Conservation (phyloP, 1,284 basidiomycete genomes). For the Agaricales sp. region DNA sequence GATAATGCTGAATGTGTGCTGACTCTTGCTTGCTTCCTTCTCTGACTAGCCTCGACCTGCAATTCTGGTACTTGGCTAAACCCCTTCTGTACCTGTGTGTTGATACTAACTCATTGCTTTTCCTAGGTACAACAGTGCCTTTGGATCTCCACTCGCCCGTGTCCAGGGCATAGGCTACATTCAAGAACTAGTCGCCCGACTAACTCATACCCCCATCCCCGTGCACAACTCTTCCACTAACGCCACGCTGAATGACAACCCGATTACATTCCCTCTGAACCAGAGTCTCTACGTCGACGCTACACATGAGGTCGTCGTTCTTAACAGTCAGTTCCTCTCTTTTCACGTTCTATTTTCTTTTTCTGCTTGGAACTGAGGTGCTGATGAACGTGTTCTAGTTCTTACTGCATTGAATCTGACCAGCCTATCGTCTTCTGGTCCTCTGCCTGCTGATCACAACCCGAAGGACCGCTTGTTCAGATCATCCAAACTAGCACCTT, state of each 20-base stretch:
- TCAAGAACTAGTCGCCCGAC: slow-evolving; percentile 71
- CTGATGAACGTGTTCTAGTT: slow-evolving; percentile 24
- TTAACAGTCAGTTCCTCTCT: slow-evolving; percentile 47
- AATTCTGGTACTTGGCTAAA: no score
- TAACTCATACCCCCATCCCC: slow-evolving; percentile 65
- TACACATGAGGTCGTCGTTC: slow-evolving; percentile 76
- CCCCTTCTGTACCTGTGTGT: no score
- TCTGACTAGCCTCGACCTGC: slow-evolving; percentile 32
- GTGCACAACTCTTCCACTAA: slow-evolving; percentile 73
- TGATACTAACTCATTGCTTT: no score
- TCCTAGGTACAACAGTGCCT: slow-evolving; percentile 66
- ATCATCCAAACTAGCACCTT: slow-evolving; percentile 62
- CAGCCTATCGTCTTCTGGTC: slow-evolving; percentile 54
- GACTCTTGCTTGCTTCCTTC: slow-evolving; percentile 1
- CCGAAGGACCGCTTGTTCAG: slow-evolving; percentile 49
- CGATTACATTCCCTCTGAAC: slow-evolving; percentile 69
- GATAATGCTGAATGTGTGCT: not conserved
- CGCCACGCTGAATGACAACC: slow-evolving; percentile 61
- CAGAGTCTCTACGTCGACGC: slow-evolving; percentile 81
- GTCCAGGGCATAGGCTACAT: slow-evolving; percentile 82
- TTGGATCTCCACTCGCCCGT: slow-evolving; percentile 69
- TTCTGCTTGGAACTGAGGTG: not conserved
- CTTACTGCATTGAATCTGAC: slow-evolving; percentile 70
- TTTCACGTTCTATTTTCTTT: slow-evolving; percentile 6
- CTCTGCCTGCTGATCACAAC: slow-evolving; percentile 67